Base-by-base conservation (phyloP, 2,329 filamentous ascomycete genomes). In the Sclerotinia nivalis region DNA sequence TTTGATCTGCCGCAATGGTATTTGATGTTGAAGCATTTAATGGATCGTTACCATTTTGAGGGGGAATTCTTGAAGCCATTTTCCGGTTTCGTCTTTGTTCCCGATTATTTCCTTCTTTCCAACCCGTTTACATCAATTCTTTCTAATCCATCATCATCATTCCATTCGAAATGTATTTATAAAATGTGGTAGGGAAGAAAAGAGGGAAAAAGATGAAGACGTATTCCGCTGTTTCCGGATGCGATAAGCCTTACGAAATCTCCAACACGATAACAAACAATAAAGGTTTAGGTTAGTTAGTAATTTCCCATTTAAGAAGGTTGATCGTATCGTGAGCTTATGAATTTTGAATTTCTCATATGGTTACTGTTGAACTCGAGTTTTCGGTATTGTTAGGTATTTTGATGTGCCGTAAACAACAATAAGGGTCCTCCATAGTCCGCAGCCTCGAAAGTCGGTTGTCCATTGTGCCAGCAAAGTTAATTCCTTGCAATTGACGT, bases 41-140 rank as follows among this genome's bases (percentile, higher is more conserved):
- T 56, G 25, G 47, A 15, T 43, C 34, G 37, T 25, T 40, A 28
- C 18, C 40, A 54, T 55, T 25, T 47, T 31, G 58, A 15, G 31
- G 31, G 47, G 43, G n/a, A 45, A 40, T 20, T 25, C 7, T 31
- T 25, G 49, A 58, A 50, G 65, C 66, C 66, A 69, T 69, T 49
- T 37, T 69, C 67, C 37, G 67, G 49, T 9, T 52, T 47, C 59
- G 67, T 69, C 58, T 49, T 69, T 69, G 67, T 65, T 65, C 59
- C 66, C 31, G 37, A 45, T 40, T 62, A 45, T 62, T 45, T 34
- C 60, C 61, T 64, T 59, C 61, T 55, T 47, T 28, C 12, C n/a
- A 28, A 55, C 49, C 40, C 31, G 28, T 65, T 25, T 47, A 37
- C n/a, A 65, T 45, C 15, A 7, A 65, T 40, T 31, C 8, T 56